Evolutionary conservation across 2,329 filamentous ascomycete genomes (phyloP), one percentile per base, ranked within the genome.

Genomic region (Pyrenochaeta sp.): DNA sequence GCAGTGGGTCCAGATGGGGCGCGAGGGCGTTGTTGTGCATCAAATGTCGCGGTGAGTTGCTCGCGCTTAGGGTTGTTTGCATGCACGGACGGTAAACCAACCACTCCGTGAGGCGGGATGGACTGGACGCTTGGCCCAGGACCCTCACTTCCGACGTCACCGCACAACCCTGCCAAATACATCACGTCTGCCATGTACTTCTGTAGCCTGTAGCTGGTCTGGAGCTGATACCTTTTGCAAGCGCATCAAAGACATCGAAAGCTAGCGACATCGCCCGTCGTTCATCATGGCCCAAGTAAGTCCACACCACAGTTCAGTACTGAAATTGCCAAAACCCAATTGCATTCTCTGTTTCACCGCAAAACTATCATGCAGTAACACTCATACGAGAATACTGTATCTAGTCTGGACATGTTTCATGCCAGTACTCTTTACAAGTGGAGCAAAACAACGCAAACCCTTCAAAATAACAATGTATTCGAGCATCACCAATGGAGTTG

Each of bases 241-340:
- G 4, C 9, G 23, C 49, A 48, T 45, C 47, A 47, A 42, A 42
- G 40, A 18, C 47, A 39, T 15, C 47, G 23, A 30, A 9, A 31
- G 21, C 12, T 31, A 43, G 12, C 33, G 20, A 27, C 42, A 15
- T 14, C 12, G 7, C 15, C 4, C 20, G 17, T 32, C 21, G 37
- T 15, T 40, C 58, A 52, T 15, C 50, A 71, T 72, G 68, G 66
- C 68, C 18, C 61, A 70, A 39, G 68, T 69, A 58, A 37, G 58
- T 39, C 4, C 23, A 14, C 17, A 7, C n/a, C 11, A 23, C 5
- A 17, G 45, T 7, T 15, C 23, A 3, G 9, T 27, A 27, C 23
- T 27, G 23, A 27, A 9, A 5, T 27, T 27, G 9, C 9, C 23
- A 27, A 27, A 27, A 9, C 9, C 23, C 4, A 27, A 5, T 4